Evolutionary conservation across 192 early-diverging fungal genomes (phyloP).

Genomic region (Thoreauomyces humboldtii): DNA sequence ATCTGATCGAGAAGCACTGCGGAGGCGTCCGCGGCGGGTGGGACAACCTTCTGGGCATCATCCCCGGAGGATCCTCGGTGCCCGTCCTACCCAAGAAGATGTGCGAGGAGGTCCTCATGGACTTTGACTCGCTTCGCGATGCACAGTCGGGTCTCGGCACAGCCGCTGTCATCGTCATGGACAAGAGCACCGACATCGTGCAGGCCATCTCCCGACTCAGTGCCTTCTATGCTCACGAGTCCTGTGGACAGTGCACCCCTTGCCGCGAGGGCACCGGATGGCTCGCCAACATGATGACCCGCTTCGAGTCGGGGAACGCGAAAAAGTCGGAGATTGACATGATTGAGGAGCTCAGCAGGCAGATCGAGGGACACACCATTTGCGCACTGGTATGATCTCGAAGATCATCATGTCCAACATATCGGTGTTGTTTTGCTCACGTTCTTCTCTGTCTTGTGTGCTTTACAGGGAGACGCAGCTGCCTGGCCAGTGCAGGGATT

Average conservation of each 20-base stretch:
- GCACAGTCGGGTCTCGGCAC: constrained; percentile 91
- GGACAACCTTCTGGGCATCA: constrained; percentile 97
- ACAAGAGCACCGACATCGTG: constrained; percentile 96
- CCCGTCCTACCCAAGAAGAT: constrained; percentile 81
- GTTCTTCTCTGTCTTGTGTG: background rate
- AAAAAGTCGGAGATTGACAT: constrained; percentile 87
- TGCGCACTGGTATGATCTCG: constrained; percentile 73
- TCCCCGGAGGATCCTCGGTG: constrained; percentile 95
- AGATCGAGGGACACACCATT: constrained; percentile 99
- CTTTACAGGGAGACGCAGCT: constrained; percentile 83
- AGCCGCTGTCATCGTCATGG: constrained; percentile 97
- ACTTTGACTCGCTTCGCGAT: constrained; percentile 97
- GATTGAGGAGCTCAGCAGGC: constrained; percentile 90
- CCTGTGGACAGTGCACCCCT: constrained; percentile 98
- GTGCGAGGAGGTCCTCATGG: constrained; percentile 94
- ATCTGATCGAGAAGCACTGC: constrained; percentile 92
- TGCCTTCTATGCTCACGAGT: constrained; percentile 96
- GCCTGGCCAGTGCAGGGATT: constrained; percentile 97
- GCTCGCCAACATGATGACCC: constrained; percentile 94
- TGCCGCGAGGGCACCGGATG: constrained; percentile 96
- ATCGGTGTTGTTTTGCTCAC: background rate
- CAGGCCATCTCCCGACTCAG: constrained; percentile 86
- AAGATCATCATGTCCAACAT: background rate
- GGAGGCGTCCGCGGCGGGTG: constrained; percentile 97
- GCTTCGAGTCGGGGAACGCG: constrained; percentile 87